Conservation (phyloP, 2,329 filamentous ascomycete genomes). For the Scleromitrula shiraiana region DNA sequence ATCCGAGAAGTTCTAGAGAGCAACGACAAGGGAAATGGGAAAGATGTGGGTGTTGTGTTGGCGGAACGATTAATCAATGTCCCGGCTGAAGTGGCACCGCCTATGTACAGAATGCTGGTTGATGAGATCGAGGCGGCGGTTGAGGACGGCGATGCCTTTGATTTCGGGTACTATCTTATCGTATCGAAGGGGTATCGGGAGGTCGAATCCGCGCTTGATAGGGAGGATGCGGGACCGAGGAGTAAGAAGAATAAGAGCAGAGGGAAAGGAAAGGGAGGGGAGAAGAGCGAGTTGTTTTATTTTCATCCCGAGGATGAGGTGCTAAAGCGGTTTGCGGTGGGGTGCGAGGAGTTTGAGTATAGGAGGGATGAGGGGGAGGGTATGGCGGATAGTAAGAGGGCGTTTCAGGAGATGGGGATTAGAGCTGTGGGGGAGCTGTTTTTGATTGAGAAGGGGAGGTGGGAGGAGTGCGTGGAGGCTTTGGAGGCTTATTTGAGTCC, state of each 20-base stretch:
- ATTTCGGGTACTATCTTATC: slow-evolving; percentile 88
- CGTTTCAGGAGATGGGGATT: slow-evolving; percentile 90
- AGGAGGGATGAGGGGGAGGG: slow-evolving; percentile 70
- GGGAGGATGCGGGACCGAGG: slow-evolving; percentile 47
- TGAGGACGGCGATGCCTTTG: slow-evolving; percentile 84
- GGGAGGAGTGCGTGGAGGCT: slow-evolving; percentile 66
- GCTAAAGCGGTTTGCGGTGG: slow-evolving; percentile 66
- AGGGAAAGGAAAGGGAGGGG: slow-evolving; percentile 35
- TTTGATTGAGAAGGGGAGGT: slow-evolving; percentile 72
- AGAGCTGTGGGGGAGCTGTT: slow-evolving; percentile 78
- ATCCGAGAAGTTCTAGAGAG: not conserved
- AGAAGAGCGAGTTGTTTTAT: slow-evolving; percentile 64
- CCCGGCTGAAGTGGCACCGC: slow-evolving; percentile 84
- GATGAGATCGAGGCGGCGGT: slow-evolving; percentile 87
- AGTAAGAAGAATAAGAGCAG: slow-evolving; percentile 62
- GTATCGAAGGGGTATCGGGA: slow-evolving; percentile 90
- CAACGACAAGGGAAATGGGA: not conserved
- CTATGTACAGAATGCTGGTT: slow-evolving; percentile 88
- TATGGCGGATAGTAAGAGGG: slow-evolving; percentile 81
- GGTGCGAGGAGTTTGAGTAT: slow-evolving; percentile 65
- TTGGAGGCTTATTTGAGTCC: slow-evolving; percentile 65
- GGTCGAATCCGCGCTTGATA: slow-evolving; percentile 71
- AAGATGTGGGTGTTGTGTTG: slow-evolving; percentile 66
- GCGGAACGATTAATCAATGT: slow-evolving; percentile 94
- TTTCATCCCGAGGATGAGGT: slow-evolving; percentile 97